Evolutionary conservation across 805 yeast genomes (phyloP).

Genomic region (Metschnikowia santaceciliae): DNA sequence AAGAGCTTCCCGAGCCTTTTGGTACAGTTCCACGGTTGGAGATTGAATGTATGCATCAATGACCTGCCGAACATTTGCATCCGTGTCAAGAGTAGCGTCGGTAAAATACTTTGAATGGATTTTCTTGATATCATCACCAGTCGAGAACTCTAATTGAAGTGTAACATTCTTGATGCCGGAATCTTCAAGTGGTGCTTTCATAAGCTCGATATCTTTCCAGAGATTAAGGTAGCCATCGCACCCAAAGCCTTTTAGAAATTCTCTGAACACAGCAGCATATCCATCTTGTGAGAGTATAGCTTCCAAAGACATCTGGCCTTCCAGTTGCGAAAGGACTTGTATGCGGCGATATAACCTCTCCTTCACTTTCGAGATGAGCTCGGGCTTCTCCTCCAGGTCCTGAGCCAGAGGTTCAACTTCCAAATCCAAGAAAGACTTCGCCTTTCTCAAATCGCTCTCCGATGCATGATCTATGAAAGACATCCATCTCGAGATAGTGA

Average conservation of each 20-base stretch:
- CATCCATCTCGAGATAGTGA: constrained; percentile 1
- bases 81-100: constrained; percentile 8
- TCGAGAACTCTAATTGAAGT: constrained; percentile 40
- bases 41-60: constrained; percentile 11
- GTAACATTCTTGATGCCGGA: constrained; percentile 25
- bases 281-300: constrained; percentile 9
- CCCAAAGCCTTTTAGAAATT: constrained; percentile 11
- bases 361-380: neutral
- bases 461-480: constrained; percentile 1
- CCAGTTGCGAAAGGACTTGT: neutral
- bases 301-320: constrained; percentile 5
- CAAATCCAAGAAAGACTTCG: neutral
- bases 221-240: constrained; percentile 41
- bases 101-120: constrained; percentile 45
- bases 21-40: constrained; percentile 30
- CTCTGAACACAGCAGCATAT: constrained; percentile 12
- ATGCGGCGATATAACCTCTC: neutral
- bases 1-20: constrained; percentile 56
- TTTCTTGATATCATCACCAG: constrained; percentile 49
- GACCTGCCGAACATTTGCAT: neutral
- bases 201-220: constrained; percentile 63
- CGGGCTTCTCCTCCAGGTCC: neutral
- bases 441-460: neutral
- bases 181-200: constrained; percentile 71
- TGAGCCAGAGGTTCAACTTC: neutral